phyloP scores from a whole-genome alignment of 1,284 basidiomycete genomes.

The Naganishia albida region DNA sequence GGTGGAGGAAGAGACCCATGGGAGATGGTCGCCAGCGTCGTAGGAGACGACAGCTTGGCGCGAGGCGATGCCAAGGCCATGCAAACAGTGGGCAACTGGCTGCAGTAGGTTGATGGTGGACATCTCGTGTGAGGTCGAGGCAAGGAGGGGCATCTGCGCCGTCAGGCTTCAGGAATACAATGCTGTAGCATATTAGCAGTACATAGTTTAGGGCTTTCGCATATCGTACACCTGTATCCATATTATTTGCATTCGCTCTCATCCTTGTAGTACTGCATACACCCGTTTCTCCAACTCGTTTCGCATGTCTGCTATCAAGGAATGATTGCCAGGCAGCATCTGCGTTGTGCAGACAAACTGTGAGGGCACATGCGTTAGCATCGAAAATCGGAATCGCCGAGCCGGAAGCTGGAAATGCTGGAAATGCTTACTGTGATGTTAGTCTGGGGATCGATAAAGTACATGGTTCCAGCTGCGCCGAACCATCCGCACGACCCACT shows the following conservation, averaged over 20 bases:
- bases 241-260: conserved; percentile 17
- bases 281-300: conserved; percentile 37
- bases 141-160: background rate
- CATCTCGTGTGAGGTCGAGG: background rate
- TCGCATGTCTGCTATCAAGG: conserved; percentile 31
- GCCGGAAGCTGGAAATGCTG: background rate
- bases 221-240: conserved; percentile 20
- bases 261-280: conserved; percentile 30
- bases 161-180: conserved; percentile 1
- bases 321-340: conserved; percentile 34
- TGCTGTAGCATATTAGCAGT: conserved; percentile 23
- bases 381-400: background rate
- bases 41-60: conserved; percentile 65
- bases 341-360: conserved; percentile 40
- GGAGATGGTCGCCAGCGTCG: conserved; percentile 79
- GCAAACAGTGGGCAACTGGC: conserved; percentile 83
- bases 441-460: conserved; percentile 41
- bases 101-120: conserved; percentile 33
- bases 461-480: conserved; percentile 42
- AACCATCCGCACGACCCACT: conserved; percentile 42
- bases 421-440: conserved; percentile 39
- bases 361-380: background rate
- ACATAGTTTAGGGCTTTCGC: background rate
- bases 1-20: conserved; percentile 94
- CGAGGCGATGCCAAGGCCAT: conserved; percentile 74